Evolutionary conservation across 306 rosid species (phyloP).

Genomic region (Albizia julibrissin): DNA sequence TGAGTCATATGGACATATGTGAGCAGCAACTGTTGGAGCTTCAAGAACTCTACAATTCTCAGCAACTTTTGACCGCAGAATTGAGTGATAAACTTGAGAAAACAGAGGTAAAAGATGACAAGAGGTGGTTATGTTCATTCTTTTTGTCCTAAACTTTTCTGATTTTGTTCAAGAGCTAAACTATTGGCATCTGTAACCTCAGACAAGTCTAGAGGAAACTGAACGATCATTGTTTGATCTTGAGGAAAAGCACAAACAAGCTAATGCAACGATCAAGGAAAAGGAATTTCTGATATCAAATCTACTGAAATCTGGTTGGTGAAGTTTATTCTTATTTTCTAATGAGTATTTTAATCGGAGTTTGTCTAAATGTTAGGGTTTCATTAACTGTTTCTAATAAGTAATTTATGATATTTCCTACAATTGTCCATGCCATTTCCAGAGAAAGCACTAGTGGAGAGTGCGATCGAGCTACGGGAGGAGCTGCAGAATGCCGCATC

Average conservation of each 20-base stretch:
- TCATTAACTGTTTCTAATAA: not conserved
- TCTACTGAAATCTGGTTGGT: slow-evolving; percentile 91
- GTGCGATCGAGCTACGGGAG: slow-evolving; percentile 80
- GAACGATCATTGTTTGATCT: slow-evolving; percentile 79
- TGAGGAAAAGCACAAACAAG: slow-evolving; percentile 91
- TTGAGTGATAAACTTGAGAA: slow-evolving; percentile 80
- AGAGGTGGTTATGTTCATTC: slow-evolving; percentile 15
- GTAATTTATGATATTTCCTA: not conserved
- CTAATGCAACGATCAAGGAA: slow-evolving; percentile 93
- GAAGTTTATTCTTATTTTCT: slow-evolving; percentile 5
- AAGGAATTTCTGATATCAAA: slow-evolving; percentile 87
- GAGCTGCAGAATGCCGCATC: slow-evolving; percentile 94
- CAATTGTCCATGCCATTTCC: slow-evolving; percentile 28
- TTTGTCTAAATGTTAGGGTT: not conserved
- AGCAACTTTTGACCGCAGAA: slow-evolving; percentile 79
- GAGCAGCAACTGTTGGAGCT: slow-evolving; percentile 86
- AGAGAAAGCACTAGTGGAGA: slow-evolving; percentile 91
- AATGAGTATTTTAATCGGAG: not conserved
- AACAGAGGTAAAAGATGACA: slow-evolving; percentile 66
- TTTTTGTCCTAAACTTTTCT: slow-evolving; percentile 29
- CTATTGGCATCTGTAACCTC: slow-evolving; percentile 41
- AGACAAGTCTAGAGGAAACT: slow-evolving; percentile 88
- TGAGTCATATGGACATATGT: slow-evolving; percentile 33
- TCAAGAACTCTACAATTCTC: slow-evolving; percentile 88
- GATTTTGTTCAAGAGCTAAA: slow-evolving; percentile 17